Evolutionary conservation across 1,139 yeast genomes (phyloP).

Genomic region (Taphrina populina): DNA sequence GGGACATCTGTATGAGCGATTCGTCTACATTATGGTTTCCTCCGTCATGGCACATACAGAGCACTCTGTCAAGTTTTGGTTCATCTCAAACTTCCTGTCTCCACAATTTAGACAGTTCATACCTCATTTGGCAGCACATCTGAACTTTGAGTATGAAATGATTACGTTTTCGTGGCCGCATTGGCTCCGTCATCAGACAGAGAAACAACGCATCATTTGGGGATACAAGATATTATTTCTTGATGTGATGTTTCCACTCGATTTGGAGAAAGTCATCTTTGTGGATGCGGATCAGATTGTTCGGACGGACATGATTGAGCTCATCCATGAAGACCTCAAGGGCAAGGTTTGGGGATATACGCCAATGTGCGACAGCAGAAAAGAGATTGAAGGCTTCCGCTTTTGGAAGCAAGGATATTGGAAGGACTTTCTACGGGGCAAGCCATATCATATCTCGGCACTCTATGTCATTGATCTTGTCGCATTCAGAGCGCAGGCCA

Average conservation of each 20-base stretch:
- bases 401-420: conserved; percentile 96
- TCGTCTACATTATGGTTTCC: conserved; percentile 72
- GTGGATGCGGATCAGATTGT: conserved; percentile 84
- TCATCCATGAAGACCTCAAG: conserved; percentile 62
- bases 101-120: conserved; percentile 58
- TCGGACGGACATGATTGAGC: conserved; percentile 68
- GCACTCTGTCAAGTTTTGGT: conserved; percentile 77
- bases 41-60: conserved; percentile 66
- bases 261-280: conserved; percentile 70
- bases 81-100: conserved; percentile 74
- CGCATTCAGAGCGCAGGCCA: conserved; percentile 60
- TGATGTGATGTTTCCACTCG: conserved; percentile 82
- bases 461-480: conserved; percentile 75
- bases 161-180: conserved; percentile 87
- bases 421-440: conserved; percentile 59
- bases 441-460: conserved; percentile 76
- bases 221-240: conserved; percentile 82
- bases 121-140: conserved; percentile 60
- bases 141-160: conserved; percentile 65
- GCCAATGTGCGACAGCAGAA: conserved; percentile 82
- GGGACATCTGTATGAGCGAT: conserved; percentile 73
- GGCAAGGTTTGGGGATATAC: conserved; percentile 84
- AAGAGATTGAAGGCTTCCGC: conserved; percentile 78
- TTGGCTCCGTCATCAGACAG: conserved; percentile 78
- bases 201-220: conserved; percentile 77